Conservation (phyloP, 2,329 filamentous ascomycete genomes). For the Beauveria brongniartii region DNA sequence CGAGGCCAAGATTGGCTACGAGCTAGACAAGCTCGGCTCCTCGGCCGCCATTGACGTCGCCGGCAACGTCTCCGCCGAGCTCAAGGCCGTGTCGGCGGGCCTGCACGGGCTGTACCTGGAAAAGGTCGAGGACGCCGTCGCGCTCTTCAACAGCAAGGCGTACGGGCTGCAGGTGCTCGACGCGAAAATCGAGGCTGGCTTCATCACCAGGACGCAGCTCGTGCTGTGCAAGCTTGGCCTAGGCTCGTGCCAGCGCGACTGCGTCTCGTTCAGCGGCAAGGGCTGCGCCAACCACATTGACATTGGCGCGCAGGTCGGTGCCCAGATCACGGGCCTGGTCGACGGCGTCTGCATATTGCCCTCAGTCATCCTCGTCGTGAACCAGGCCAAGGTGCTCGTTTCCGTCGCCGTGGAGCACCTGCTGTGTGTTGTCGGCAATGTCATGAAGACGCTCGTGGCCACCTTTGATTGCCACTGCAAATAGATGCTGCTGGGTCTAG, state of each 20-base stretch:
- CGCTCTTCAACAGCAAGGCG: slow-evolving; percentile 29
- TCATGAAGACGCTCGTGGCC: slow-evolving; percentile 22
- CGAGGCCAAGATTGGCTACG: slow-evolving; percentile 20
- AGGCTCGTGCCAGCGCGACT: slow-evolving; percentile 27
- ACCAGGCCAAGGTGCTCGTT: slow-evolving; percentile 19
- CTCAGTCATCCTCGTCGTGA: slow-evolving; percentile 22
- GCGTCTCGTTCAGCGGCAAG: slow-evolving; percentile 29
- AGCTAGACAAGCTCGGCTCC: slow-evolving; percentile 17
- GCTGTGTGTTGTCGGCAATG: slow-evolving; percentile 25
- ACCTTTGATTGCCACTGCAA: slow-evolving; percentile 27
- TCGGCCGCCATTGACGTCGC: slow-evolving; percentile 16
- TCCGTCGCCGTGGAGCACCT: slow-evolving; percentile 22
- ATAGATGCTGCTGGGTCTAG: slow-evolving; percentile 13
- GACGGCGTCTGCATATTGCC: slow-evolving; percentile 26
- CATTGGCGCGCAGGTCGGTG: slow-evolving; percentile 18
- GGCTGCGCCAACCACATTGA: slow-evolving; percentile 32
- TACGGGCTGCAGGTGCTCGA: slow-evolving; percentile 20
- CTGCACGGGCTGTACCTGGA: slow-evolving; percentile 27
- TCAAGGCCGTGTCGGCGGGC: slow-evolving; percentile 25
- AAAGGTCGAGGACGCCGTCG: slow-evolving; percentile 22
- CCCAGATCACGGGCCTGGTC: slow-evolving; percentile 20
- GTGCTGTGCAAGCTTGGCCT: slow-evolving; percentile 25
- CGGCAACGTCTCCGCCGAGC: slow-evolving; percentile 20
- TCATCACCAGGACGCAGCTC: slow-evolving; percentile 18
- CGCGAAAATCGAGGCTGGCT: slow-evolving; percentile 18